phyloP scores from a whole-genome alignment of 2,329 filamentous ascomycete genomes.

The Microsporum canis region DNA sequence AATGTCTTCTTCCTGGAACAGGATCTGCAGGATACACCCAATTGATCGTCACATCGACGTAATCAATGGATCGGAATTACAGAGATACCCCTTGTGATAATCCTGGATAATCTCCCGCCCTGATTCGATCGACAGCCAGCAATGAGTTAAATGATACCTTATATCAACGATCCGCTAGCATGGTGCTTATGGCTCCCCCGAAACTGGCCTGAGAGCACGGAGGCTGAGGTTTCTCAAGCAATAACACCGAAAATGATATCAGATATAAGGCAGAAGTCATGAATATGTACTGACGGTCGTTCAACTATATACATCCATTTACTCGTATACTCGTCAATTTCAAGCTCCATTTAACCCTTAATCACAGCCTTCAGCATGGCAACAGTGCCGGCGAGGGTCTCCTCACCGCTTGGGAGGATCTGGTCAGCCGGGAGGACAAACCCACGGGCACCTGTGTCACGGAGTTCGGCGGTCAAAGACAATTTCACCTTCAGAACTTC shows the following conservation, averaged over 20 bases:
- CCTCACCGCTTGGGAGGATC: constrained; percentile 38
- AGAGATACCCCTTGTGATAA: neutral
- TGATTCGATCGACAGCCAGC: neutral
- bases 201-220: neutral
- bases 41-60: neutral
- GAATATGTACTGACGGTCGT: neutral
- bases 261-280: neutral
- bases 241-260: neutral
- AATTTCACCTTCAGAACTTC: constrained; percentile 36
- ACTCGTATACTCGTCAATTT: neutral
- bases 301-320: neutral
- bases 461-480: constrained; percentile 40
- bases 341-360: neutral
- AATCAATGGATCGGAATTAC: neutral
- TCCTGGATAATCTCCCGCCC: neutral
- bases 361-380: constrained; percentile 9
- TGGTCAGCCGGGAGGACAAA: constrained; percentile 41
- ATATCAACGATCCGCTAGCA: neutral
- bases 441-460: constrained; percentile 39
- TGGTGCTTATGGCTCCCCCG: too few species aligned
- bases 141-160: neutral
- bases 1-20: neutral
- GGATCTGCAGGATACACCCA: neutral
- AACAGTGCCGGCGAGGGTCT: constrained; percentile 36
- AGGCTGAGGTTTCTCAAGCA: neutral